Evolutionary conservation across 371 early-diverging fungal species (phyloP), one percentile per base, ranked within the genome.

Genomic region (Dipsacomyces acuminosporus): DNA sequence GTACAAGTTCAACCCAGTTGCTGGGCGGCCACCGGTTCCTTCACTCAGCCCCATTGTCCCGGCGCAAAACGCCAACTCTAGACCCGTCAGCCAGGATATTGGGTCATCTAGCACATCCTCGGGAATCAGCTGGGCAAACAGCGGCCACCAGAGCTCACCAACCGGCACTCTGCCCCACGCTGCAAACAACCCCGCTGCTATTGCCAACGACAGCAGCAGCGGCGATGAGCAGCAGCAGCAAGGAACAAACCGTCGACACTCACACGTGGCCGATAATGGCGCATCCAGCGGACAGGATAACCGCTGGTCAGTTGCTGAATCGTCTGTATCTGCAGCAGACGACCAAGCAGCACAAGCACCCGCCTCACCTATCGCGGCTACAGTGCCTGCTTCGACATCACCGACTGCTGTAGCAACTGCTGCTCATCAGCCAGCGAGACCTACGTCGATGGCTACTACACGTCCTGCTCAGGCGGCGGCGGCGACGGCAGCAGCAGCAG

Each of bases 21-120:
- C 56, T 15, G 71, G 66, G 2, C 48, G 71, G 8, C 71, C 67
- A 5, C 67, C 71, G 3, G 30, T 65, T n/a, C 71, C 71, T 1
- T 23, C 36, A 8, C 26, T 56, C 6, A 45, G 51, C 22, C 38
- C 38, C 38, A n/a, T 11, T 38, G 38, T 38, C 8, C 8, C 38
- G 3, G n/a, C 38, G n/a, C 4, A 17, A 5, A 38, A 17, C 3
- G 8, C 38, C 38, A 38, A 8, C 4, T 17, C 38, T n/a, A 53
- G 56, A 6, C 76, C 73, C 38, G 61, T 71, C 22, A 55, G 60
- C 6, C 63, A 40, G 21, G 30, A 30, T 5, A 5, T 30, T 11
- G 30, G 7, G 30, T 30, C 30, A 30, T 30, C 30, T 7, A 30
- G 11, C 30, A 30, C 30, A 5, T 30, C 30, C 7, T 30, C 30